A percentile compares a stretch with the other conserved stretches of the same genome.
phyloP scores from a whole-genome alignment of 139 green algal genomes.

The Marvania coccoides region DNA sequence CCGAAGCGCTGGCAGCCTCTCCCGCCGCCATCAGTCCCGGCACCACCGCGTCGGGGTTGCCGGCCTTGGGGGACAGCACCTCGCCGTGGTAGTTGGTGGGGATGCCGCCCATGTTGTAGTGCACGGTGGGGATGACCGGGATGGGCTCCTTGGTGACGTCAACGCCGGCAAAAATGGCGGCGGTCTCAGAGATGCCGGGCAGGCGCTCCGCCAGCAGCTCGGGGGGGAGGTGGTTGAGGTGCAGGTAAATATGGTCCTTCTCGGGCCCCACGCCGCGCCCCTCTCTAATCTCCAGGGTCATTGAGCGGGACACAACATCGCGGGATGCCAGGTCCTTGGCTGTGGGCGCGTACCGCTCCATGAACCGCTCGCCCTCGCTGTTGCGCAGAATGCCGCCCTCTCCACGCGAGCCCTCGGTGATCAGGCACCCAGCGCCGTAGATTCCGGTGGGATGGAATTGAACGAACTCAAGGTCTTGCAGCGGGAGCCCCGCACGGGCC shows the following conservation, averaged over 20 bases:
- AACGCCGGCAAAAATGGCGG: conserved; percentile 94
- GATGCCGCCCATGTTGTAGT: conserved; percentile 99
- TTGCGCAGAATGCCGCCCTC: conserved; percentile 97
- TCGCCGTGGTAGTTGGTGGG: conserved; percentile 92
- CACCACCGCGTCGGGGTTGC: conserved; percentile 78
- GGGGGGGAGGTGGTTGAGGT: conserved; percentile 96
- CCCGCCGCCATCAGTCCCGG: conserved; percentile 91
- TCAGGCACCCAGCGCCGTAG: conserved; percentile 98
- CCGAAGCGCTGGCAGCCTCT: conserved; percentile 86
- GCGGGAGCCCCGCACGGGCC: conserved; percentile 82
- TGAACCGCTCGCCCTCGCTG: conserved; percentile 96
- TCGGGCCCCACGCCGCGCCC: conserved; percentile 54
- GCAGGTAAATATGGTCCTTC: conserved; percentile 97
- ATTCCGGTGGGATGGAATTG: conserved; percentile 99
- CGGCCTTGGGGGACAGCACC: conserved; percentile 35
- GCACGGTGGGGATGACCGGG: conserved; percentile 93
- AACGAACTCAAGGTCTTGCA: conserved; percentile 93
- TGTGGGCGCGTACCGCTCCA: conserved; percentile 96
- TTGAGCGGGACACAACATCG: conserved; percentile 91
- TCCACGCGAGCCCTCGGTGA: conserved; percentile 93
- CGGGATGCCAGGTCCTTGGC: conserved; percentile 97
- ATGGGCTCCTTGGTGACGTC: conserved; percentile 45
- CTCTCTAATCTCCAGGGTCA: conserved; percentile 95
- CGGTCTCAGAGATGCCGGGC: conserved; percentile 95
- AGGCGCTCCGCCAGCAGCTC: conserved; percentile 94